A percentile compares a stretch with the other conserved stretches of the same genome.
phyloP scores from a whole-genome alignment of 2,329 filamentous ascomycete genomes.

The Neonectria neomacrospora region DNA sequence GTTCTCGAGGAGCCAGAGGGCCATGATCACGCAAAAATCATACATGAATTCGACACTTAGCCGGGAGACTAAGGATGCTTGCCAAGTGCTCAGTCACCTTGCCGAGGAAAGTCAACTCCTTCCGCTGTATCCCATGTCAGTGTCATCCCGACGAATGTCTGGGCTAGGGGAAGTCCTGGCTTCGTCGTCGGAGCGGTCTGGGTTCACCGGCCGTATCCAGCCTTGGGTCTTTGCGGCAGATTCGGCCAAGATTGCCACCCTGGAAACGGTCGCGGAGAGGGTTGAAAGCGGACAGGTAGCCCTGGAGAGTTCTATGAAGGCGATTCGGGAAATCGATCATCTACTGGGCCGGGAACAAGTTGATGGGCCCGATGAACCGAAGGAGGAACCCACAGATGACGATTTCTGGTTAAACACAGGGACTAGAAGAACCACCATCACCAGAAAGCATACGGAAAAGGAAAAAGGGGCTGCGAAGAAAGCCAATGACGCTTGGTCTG shows the following conservation, averaged over 20 bases:
- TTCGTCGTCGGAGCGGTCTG: constrained; percentile 49
- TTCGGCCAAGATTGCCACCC: constrained; percentile 67
- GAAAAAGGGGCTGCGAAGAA: constrained; percentile 40
- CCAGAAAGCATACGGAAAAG: constrained; percentile 44
- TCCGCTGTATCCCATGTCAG: constrained; percentile 59
- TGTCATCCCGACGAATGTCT: constrained; percentile 48
- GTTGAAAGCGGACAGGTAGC: constrained; percentile 68
- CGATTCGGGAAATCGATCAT: constrained; percentile 60
- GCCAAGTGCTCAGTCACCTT: constrained; percentile 63
- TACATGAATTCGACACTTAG: constrained; percentile 63
- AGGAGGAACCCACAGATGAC: constrained; percentile 41
- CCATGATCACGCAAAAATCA: constrained; percentile 67
- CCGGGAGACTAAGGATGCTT: constrained; percentile 62
- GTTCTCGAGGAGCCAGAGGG: constrained; percentile 67
- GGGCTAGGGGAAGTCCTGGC: constrained; percentile 58
- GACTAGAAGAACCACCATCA: constrained; percentile 36
- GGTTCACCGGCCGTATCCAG: constrained; percentile 58
- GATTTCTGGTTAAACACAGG: constrained; percentile 52
- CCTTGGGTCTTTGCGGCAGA: constrained; percentile 71
- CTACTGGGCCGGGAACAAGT: constrained; percentile 55
- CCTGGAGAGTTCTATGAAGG: constrained; percentile 62
- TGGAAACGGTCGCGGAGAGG: constrained; percentile 68
- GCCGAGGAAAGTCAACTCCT: constrained; percentile 72
- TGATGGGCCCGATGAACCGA: constrained; percentile 37
- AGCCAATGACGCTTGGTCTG: constrained; percentile 60